Conservation (phyloP, 495 filamentous ascomycete genomes). For the Opeltia flavorubescens region DNA sequence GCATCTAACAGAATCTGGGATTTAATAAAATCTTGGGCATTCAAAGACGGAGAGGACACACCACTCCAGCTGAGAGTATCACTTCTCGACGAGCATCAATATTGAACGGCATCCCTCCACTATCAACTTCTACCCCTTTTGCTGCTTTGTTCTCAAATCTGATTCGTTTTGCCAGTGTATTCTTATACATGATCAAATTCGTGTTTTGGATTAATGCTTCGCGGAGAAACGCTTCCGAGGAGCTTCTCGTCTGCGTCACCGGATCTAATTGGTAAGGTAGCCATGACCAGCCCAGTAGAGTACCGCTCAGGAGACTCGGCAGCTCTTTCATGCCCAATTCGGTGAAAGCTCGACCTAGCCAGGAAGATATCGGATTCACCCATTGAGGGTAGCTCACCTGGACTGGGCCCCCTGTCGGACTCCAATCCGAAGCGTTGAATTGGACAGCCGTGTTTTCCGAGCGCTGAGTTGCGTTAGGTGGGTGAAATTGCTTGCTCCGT, state of each 20-base stretch:
- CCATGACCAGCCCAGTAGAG: constrained; percentile 12
- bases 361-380: constrained; percentile 28
- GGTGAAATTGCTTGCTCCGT: constrained; percentile 34
- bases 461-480: constrained; percentile 25
- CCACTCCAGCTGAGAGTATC: constrained; percentile 29
- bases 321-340: constrained; percentile 20
- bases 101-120: constrained; percentile 15
- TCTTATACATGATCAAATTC: constrained; percentile 10
- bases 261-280: constrained; percentile 13
- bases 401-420: constrained; percentile 30
- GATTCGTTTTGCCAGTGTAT: constrained; percentile 15
- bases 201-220: not conserved
- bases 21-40: not conserved
- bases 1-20: constrained; percentile 16
- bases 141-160: constrained; percentile 20
- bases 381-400: constrained; percentile 25
- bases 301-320: constrained; percentile 22
- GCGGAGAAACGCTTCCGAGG: constrained; percentile 19
- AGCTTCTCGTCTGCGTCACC: constrained; percentile 5
- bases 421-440: constrained; percentile 28
- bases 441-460: constrained; percentile 28
- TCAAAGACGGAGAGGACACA: not conserved
- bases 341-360: constrained; percentile 16
- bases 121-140: constrained; percentile 21
- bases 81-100: constrained; percentile 29